phyloP scores from a whole-genome alignment of 2,329 filamentous ascomycete species.

The Penicillium concentricum region DNA sequence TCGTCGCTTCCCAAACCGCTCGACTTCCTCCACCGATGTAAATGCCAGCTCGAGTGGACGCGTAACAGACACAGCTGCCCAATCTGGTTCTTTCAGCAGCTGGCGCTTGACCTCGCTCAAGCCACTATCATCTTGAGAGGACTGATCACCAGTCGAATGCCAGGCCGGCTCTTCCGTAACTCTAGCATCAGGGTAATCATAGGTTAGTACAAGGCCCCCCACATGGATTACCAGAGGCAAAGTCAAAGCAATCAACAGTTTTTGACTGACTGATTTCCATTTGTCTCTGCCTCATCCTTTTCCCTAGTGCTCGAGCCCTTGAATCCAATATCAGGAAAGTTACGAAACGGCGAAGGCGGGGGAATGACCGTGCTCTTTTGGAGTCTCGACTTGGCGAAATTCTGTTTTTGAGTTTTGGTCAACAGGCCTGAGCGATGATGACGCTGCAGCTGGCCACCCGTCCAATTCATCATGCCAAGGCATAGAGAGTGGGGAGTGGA shows the following conservation, averaged over 20 bases:
- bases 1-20: constrained; percentile 37
- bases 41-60: constrained; percentile 37
- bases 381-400: constrained; percentile 34
- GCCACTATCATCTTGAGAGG: not conserved
- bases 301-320: not conserved
- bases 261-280: constrained; percentile 1
- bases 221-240: not conserved
- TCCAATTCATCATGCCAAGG: constrained; percentile 44
- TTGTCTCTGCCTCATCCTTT: not conserved
- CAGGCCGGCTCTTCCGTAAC: not conserved
- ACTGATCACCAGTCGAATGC: not conserved
- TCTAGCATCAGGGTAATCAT: not conserved
- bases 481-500: not conserved
- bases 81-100: constrained; percentile 38
- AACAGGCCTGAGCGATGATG: constrained; percentile 34
- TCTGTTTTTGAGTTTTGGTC: constrained; percentile 31
- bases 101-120: constrained; percentile 32
- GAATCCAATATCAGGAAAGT: constrained; percentile 5
- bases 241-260: constrained; percentile 3
- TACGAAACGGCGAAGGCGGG: constrained; percentile 15
- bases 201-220: constrained; percentile 1
- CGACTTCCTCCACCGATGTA: constrained; percentile 27
- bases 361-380: constrained; percentile 14
- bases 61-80: constrained; percentile 36
- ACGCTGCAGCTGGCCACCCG: constrained; percentile 43